These are phyloP conservation scores for Rugonectria rugulosa DNA, from an alignment of 2,329 filamentous ascomycete species.

Conservation along the genomic window DNA sequence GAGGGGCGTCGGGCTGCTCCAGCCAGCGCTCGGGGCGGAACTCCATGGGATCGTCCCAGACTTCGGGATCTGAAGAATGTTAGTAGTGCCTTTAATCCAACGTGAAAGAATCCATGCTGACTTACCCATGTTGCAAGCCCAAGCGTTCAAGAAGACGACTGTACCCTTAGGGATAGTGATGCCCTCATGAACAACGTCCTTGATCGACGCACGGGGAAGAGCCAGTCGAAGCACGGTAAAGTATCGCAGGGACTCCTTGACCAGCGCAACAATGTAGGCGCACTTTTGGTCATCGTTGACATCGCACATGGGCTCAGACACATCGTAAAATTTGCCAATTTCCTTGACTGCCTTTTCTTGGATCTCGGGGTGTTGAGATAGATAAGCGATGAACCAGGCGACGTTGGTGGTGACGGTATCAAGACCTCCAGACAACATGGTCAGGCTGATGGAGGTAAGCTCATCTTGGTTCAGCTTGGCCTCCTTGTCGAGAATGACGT, in stretches of 20 bases:
- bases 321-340: slow-evolving; percentile 61
- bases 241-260: slow-evolving; percentile 67
- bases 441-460: slow-evolving; percentile 70
- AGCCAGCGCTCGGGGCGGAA: slow-evolving; percentile 67
- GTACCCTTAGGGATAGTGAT: slow-evolving; percentile 67
- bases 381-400: slow-evolving; percentile 68
- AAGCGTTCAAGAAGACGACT: slow-evolving; percentile 71
- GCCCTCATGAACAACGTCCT: slow-evolving; percentile 65
- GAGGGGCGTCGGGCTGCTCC: slow-evolving; percentile 64
- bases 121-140: slow-evolving; percentile 74
- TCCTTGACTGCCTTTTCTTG: slow-evolving; percentile 66
- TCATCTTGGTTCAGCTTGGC: slow-evolving; percentile 69
- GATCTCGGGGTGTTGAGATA: slow-evolving; percentile 67
- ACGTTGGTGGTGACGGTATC: slow-evolving; percentile 73
- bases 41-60: slow-evolving; percentile 56
- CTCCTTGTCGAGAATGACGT: slow-evolving; percentile 70
- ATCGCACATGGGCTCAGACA: slow-evolving; percentile 64
- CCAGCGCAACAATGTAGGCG: slow-evolving; percentile 68
- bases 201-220: slow-evolving; percentile 67
- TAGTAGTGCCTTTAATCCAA: neutral
- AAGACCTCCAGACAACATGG: slow-evolving; percentile 72
- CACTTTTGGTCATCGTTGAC: slow-evolving; percentile 70
- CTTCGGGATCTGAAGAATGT: slow-evolving; percentile 19
- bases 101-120: neutral
- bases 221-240: slow-evolving; percentile 70